Conservation (phyloP, 257 asterid genomes). For the Rehmannia glutinosa region DNA sequence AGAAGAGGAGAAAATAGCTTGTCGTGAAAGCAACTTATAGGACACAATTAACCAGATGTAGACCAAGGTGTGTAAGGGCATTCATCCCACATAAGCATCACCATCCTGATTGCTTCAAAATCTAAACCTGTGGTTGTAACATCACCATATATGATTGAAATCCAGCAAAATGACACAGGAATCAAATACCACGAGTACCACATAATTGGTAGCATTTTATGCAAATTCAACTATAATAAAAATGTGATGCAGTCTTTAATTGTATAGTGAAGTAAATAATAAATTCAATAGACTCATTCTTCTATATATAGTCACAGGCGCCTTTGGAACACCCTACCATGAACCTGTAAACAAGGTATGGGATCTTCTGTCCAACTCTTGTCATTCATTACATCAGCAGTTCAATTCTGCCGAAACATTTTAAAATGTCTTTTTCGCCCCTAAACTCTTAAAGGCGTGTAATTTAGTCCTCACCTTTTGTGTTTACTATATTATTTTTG, state of each 20-base stretch:
- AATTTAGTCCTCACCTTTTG: not conserved
- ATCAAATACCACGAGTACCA: not conserved
- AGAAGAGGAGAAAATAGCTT: no score
- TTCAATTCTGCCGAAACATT: not conserved
- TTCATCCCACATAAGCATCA: no score
- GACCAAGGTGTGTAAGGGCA: no score
- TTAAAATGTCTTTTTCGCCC: not conserved
- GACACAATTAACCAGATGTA: no score
- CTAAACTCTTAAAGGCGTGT: not conserved
- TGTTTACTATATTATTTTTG: not conserved
- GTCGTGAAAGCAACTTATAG: no score
- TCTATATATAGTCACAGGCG: no score
- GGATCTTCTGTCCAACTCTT: slow-evolving; percentile 1
- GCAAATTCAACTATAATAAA: no score
- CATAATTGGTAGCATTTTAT: no score
- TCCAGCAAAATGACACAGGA: not conserved
- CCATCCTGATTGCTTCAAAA: no score
- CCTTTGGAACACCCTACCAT: not conserved
- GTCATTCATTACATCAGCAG: slow-evolving; percentile 11
- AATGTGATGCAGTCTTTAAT: no score
- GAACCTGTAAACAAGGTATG: slow-evolving; percentile 14
- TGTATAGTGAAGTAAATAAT: no score
- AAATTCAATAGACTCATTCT: no score
- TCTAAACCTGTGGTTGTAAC: not conserved
- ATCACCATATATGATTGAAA: not conserved